These are phyloP conservation scores for Sergeia podlipaevii DNA, from an alignment of 208 protist species.

Conservation along the genomic window DNA sequence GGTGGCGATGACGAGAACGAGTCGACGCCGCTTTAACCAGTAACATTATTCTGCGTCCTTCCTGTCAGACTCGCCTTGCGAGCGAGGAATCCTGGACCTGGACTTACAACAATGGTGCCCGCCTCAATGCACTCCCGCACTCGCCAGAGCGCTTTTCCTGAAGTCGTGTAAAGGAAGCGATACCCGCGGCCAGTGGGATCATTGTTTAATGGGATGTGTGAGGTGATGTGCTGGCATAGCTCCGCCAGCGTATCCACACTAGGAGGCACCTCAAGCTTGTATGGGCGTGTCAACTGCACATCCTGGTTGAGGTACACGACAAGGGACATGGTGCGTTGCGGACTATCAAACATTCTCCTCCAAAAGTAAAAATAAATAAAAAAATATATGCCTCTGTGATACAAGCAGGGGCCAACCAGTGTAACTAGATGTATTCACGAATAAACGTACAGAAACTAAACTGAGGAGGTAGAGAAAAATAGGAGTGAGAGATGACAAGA, in stretches of 20 bases:
- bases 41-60: neutral
- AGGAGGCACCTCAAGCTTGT: slow-evolving; percentile 21
- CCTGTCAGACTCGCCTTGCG: slow-evolving; percentile 12
- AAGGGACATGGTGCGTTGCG: slow-evolving; percentile 7
- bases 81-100: slow-evolving; percentile 45
- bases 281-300: slow-evolving; percentile 37
- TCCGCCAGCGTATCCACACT: slow-evolving; percentile 61
- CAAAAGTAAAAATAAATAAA: too few species aligned
- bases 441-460: too few species aligned
- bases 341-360: too few species aligned
- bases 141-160: slow-evolving; percentile 66
- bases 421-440: neutral
- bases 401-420: too few species aligned
- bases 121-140: slow-evolving; percentile 65
- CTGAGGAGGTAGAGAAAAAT: slow-evolving; percentile 3
- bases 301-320: slow-evolving; percentile 66
- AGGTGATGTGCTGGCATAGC: slow-evolving; percentile 49
- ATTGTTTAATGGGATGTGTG: slow-evolving; percentile 19
- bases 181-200: slow-evolving; percentile 31
- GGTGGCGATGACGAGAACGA: neutral
- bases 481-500: slow-evolving; percentile 8
- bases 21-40: slow-evolving; percentile 1
- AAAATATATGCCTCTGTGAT: too few species aligned
- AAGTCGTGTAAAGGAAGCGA: slow-evolving; percentile 69
- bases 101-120: slow-evolving; percentile 49